Percentiles rank a stretch among this genome's conserved stretches.
Evolutionary conservation across 805 yeast genomes (phyloP).

Genomic region (Monosporozyma servazzii): DNA sequence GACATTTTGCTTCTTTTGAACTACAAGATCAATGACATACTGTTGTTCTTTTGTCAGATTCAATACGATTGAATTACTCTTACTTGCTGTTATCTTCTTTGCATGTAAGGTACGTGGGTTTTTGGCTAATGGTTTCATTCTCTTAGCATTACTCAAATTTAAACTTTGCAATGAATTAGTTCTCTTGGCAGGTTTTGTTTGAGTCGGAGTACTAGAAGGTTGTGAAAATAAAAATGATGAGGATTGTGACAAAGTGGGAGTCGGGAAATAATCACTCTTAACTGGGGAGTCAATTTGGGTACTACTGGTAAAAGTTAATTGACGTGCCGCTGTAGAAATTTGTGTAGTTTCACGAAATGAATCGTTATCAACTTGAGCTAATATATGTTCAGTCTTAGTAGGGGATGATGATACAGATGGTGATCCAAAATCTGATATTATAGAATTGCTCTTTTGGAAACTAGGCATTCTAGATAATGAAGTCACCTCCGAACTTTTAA

Average conservation of each 20-base stretch:
- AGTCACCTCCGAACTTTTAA: slow-evolving; percentile 10
- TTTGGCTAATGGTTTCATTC: slow-evolving; percentile 10
- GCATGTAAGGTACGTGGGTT: neutral
- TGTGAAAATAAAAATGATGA: neutral
- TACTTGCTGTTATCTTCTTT: neutral
- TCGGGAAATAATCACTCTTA: neutral
- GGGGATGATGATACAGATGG: slow-evolving; percentile 3
- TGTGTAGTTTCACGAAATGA: slow-evolving; percentile 7
- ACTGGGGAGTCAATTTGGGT: neutral
- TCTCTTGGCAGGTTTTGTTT: slow-evolving; percentile 8
- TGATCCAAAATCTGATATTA: neutral
- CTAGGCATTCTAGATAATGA: slow-evolving; percentile 7
- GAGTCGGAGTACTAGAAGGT: neutral
- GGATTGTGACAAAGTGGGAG: neutral
- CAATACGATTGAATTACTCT: slow-evolving; percentile 1
- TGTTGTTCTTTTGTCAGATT: slow-evolving; percentile 40
- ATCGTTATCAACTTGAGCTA: slow-evolving; percentile 5
- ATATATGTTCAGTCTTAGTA: slow-evolving; percentile 4
- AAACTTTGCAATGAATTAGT: slow-evolving; percentile 14
- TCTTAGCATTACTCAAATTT: slow-evolving; percentile 12
- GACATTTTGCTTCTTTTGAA: slow-evolving; percentile 42
- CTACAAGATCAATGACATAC: slow-evolving; percentile 42
- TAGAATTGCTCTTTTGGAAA: slow-evolving; percentile 3
- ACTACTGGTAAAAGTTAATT: slow-evolving; percentile 14
- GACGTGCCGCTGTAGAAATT: slow-evolving; percentile 6